Base-by-base conservation (phyloP, 441 rosid species). In the Geranium incanum region DNA sequence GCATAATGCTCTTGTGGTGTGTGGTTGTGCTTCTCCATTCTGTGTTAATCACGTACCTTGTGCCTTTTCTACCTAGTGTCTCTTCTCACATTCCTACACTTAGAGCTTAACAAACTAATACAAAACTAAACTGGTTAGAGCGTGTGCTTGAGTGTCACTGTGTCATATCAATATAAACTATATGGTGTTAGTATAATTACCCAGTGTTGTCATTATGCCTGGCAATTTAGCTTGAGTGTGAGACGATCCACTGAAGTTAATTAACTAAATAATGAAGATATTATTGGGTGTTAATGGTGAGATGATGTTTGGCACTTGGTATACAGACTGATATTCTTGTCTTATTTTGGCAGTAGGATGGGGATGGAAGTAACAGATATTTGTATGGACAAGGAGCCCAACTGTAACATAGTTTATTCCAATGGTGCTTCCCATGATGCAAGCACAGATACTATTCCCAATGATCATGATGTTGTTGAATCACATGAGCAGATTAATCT, bases 301-400 rank as follows among this genome's bases (percentile, higher is more conserved):
- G 52, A 45, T 45, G 52, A 9, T 45, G 52, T 45, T 45, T 45
- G 11, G 52, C 52, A 11, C 3, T 41, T 13, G 12, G n/a, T 13
- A n/a, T 48, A 1, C 33, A 48, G 55, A n/a, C 59, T 50, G 59
- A 50, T 50, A 50, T 13, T 50, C 59, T 50, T 50, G n/a, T 41
- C 18, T 15, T 21, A 48, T 62, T 62, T 13, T 68, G 81, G 79
- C 80, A 81, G 89, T 65, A 69, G 73, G 62, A 86, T 89, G 95
- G 86, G 85, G 68, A 48, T 84, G 68, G 92, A 87, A 77, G 82
- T 83, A 68, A 77, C 85, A 36, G 96, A 91, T 78, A 84, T 86
- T 59, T 88, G 96, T 81, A 85, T 85, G 92, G 98, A 94, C 82
- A 90, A 91, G 77, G 95, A 85, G 78, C 88, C 88, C 65, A 89